Conservation (phyloP, 2,329 filamentous ascomycete species). For the Sclerotiophoma versabilis region DNA sequence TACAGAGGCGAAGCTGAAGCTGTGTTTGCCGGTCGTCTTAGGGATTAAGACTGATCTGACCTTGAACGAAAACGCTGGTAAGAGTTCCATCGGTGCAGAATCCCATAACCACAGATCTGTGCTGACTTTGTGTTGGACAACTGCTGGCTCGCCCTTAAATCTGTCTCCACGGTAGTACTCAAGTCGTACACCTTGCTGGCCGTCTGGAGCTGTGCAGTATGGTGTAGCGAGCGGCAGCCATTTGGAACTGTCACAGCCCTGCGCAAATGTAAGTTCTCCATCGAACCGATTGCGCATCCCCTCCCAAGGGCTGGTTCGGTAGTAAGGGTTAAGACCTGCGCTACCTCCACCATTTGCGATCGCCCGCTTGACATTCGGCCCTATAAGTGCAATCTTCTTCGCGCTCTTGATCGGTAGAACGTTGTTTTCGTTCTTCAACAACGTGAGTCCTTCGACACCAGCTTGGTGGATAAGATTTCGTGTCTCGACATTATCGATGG, state of each 20-base stretch:
- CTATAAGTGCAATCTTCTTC: conserved; percentile 69
- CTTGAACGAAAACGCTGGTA: conserved; percentile 69
- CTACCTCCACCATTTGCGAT: conserved; percentile 74
- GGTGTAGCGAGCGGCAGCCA: conserved; percentile 70
- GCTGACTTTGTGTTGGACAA: conserved; percentile 66
- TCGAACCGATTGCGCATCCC: conserved; percentile 65
- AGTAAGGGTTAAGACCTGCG: conserved; percentile 73
- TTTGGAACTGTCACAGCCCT: conserved; percentile 69
- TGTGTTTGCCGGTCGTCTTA: conserved; percentile 66
- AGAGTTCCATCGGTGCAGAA: conserved; percentile 68
- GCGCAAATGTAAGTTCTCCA: conserved; percentile 65
- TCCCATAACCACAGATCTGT: conserved; percentile 76
- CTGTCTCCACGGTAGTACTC: conserved; percentile 71
- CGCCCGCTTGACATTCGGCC: conserved; percentile 70
- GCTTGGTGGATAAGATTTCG: conserved; percentile 66
- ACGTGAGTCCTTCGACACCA: conserved; percentile 67
- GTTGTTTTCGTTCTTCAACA: conserved; percentile 68
- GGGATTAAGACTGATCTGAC: conserved; percentile 68
- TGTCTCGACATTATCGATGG: conserved; percentile 62
- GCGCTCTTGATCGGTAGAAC: conserved; percentile 66
- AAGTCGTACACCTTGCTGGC: conserved; percentile 67
- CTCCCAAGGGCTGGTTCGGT: conserved; percentile 69
- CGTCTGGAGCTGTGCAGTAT: conserved; percentile 63
- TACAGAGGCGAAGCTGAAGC: conserved; percentile 72
- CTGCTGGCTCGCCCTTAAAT: conserved; percentile 64